Evolutionary conservation across 441 rosid species (phyloP).

Genomic region (Jatropha podagrica): DNA sequence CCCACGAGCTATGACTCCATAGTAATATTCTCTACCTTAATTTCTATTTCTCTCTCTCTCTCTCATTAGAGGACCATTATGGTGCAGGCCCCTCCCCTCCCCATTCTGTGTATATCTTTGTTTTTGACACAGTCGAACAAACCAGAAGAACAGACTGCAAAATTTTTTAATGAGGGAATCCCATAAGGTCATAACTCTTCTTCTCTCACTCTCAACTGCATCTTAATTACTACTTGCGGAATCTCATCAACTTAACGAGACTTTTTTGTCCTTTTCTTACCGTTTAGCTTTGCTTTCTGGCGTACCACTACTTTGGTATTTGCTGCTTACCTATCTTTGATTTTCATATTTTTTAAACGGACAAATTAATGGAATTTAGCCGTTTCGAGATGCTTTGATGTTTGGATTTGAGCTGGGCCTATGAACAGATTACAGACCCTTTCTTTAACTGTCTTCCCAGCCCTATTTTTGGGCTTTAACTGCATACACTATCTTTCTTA

Average conservation of each 20-base stretch:
- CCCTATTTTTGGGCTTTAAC: background rate
- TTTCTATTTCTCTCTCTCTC: slow-evolving; percentile 4
- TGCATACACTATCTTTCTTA: too few relatives aligned
- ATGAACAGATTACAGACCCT: too few relatives aligned
- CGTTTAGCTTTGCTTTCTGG: background rate
- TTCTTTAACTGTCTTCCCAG: background rate
- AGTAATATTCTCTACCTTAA: slow-evolving; percentile 24
- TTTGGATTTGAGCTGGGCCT: too few relatives aligned
- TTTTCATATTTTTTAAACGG: too few relatives aligned
- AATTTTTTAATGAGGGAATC: slow-evolving; percentile 28
- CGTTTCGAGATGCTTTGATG: too few relatives aligned
- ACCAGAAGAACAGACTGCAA: slow-evolving; percentile 23
- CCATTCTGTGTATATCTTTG: slow-evolving; percentile 8
- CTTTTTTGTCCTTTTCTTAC: slow-evolving; percentile 23
- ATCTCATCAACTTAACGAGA: slow-evolving; percentile 23
- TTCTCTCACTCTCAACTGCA: slow-evolving; percentile 13
- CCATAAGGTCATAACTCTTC: slow-evolving; percentile 23
- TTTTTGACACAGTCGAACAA: slow-evolving; percentile 13
- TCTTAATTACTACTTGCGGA: slow-evolving; percentile 30
- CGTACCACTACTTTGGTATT: too few relatives aligned
- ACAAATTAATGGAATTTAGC: too few relatives aligned
- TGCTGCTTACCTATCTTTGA: too few relatives aligned
- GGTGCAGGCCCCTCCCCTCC: background rate
- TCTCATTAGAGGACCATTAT: background rate
- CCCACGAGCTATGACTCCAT: slow-evolving; percentile 29